Conservation (phyloP, 225 moss, liverwort and hornwort genomes). For the Bryoerythrophyllum caledonicum region DNA sequence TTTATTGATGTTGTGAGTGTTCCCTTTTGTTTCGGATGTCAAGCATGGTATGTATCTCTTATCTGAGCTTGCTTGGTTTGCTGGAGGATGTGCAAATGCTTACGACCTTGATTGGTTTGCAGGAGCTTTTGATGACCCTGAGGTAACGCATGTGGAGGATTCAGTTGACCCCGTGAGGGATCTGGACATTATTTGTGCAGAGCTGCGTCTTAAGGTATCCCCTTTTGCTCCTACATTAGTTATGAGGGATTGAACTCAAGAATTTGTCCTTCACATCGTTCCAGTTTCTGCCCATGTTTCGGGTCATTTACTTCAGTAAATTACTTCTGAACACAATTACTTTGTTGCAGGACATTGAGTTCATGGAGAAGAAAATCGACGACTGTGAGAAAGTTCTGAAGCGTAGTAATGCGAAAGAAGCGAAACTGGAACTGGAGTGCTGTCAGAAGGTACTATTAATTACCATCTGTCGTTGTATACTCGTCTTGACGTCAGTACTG, state of each 20-base stretch:
- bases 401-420: constrained; percentile 93
- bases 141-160: constrained; percentile 97
- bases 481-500: not conserved
- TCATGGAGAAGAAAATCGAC: constrained; percentile 81
- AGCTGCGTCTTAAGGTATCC: constrained; percentile 86
- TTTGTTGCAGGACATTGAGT: constrained; percentile 76
- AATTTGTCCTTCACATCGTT: not conserved
- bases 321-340: not conserved
- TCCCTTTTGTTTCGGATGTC: not conserved
- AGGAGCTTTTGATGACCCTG: constrained; percentile 96
- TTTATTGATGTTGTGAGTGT: not conserved
- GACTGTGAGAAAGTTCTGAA: constrained; percentile 90
- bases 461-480: not conserved
- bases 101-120: constrained; percentile 5
- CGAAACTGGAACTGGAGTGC: constrained; percentile 86
- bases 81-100: constrained; percentile 42
- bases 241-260: not conserved
- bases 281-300: constrained; percentile 9
- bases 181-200: constrained; percentile 82
- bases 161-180: constrained; percentile 93
- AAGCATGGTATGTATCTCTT: constrained; percentile 7
- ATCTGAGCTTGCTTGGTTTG: constrained; percentile 13
- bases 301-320: not conserved
- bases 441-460: constrained; percentile 73
- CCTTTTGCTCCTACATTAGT: not conserved